Evolutionary conservation across 2,329 filamentous ascomycete genomes (phyloP), one percentile per base, ranked within the genome.

Genomic region (Trichoderma atroviride): DNA sequence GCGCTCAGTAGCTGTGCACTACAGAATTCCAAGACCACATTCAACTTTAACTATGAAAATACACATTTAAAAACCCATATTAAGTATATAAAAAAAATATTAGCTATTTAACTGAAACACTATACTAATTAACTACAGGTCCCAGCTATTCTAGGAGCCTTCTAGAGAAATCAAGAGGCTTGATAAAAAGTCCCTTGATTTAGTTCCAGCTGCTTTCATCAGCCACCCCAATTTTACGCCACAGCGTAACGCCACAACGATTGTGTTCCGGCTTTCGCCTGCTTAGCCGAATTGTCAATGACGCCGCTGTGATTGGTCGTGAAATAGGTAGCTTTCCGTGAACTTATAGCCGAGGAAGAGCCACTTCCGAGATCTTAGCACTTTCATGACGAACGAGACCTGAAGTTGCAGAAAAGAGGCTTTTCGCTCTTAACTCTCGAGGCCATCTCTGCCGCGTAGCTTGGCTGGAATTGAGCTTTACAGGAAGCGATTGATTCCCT

Each of bases 291-390:
- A 43, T 43, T 43, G 40, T 43, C 72, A 78, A 78, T 77, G 70
- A 37, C 67, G 50, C 70, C 57, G 63, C 37, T 14, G 67, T 77
- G 74, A 77, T 77, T 77, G 75, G 75, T 4, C 55, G 33, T 37
- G 53, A 63, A 62, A 64, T 52, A 58, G 35, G 27, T 27, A 27
- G 27, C 27, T 68, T 73, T 71, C 56, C 69, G 64, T 71, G 71
- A 53, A 14, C 37, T 60, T 73, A 77, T 77, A 77, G 70, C 76
- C 76, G 76, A 77, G 76, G 76, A 74, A 75, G 74, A 74, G 71
- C 72, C 70, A 75, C 71, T 74, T 66, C 71, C 75, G 64, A 73
- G 73, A 72, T 76, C 75, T 72, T 73, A 71, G 70, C 72, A 74
- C 62, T 65, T 65, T 55, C 53, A 57, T 57, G 62, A 65, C 62